These are phyloP conservation scores for Acacia confusa DNA, from an alignment of 306 rosid genomes.

Conservation along the genomic window DNA sequence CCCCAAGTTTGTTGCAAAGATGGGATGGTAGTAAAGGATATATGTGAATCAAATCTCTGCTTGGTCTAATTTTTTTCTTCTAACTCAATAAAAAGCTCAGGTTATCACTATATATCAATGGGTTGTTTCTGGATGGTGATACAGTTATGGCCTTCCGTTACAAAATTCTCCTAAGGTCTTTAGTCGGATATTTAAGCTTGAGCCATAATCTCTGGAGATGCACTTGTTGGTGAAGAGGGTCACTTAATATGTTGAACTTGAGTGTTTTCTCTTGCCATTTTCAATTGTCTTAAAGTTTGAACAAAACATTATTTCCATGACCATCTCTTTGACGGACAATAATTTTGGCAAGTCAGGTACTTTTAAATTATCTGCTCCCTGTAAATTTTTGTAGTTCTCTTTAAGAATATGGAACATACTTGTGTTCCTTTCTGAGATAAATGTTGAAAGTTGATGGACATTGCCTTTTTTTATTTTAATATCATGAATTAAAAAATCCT, in stretches of 20 bases:
- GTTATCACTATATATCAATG: neutral
- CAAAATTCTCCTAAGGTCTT: neutral
- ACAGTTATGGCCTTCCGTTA: neutral
- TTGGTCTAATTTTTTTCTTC: neutral
- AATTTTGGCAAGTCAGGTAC: neutral
- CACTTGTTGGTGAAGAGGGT: neutral
- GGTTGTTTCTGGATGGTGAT: neutral
- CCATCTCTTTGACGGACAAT: neutral
- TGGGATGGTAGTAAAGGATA: neutral
- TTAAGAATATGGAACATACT: neutral
- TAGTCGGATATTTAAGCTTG: neutral
- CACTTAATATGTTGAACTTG: neutral
- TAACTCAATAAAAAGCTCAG: neutral
- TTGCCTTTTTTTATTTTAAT: neutral
- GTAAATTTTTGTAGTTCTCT: neutral
- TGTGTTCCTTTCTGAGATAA: neutral
- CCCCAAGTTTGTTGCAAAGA: neutral
- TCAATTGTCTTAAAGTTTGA: neutral
- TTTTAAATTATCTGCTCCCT: neutral
- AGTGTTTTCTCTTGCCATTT: neutral
- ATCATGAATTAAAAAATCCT: neutral
- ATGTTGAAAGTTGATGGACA: neutral
- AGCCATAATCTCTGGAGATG: neutral
- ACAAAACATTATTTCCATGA: neutral
- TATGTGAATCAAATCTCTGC: neutral